Evolutionary conservation across 2,329 filamentous ascomycete genomes (phyloP).

Genomic region (Plenodomus tracheiphilus): DNA sequence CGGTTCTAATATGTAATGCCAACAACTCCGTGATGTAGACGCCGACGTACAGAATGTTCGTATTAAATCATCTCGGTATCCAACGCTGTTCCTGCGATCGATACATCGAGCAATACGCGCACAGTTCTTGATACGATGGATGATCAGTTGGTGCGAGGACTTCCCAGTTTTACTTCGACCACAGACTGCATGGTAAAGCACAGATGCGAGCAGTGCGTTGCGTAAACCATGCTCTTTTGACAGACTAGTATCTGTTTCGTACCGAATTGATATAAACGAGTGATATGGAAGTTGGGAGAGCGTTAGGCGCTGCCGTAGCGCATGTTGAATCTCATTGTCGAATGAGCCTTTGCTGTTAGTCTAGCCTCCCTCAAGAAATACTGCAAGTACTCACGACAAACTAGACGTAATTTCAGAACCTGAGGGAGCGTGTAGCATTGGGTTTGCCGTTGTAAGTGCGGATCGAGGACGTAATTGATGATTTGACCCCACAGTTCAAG

Average conservation of each 20-base stretch:
- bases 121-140: background rate
- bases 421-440: background rate
- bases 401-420: background rate
- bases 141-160: background rate
- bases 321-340: background rate
- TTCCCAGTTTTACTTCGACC: background rate
- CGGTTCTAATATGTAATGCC: constrained; percentile 1
- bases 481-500: background rate
- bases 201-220: background rate
- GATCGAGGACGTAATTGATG: background rate
- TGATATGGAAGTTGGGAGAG: background rate
- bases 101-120: background rate
- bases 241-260: background rate
- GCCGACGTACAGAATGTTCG: background rate
- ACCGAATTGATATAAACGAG: background rate
- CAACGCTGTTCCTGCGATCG: background rate
- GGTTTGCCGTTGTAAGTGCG: background rate
- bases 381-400: background rate
- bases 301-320: background rate
- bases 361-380: background rate
- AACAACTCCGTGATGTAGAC: constrained; percentile 1
- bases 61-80: background rate
- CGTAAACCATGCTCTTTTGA: background rate
- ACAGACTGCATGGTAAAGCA: background rate
- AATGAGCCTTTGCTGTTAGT: background rate